Evolutionary conservation across 441 rosid species (phyloP).

Genomic region (Syzygium malaccense): DNA sequence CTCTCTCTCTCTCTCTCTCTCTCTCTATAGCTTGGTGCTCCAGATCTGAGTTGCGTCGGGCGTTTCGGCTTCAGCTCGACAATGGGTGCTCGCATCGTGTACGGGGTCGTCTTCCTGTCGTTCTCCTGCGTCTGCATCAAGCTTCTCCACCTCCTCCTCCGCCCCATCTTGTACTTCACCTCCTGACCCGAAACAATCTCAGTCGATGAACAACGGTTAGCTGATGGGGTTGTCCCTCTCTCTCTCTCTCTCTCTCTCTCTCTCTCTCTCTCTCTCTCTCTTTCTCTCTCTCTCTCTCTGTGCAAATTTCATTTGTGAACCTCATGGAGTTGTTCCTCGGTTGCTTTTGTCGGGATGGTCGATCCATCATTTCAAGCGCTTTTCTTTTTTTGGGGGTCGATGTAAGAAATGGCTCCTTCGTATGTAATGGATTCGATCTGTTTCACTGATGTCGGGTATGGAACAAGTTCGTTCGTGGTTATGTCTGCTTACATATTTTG

Average conservation of each 20-base stretch:
- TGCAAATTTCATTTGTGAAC: background rate
- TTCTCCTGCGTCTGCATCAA: constrained; percentile 49
- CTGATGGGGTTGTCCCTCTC: background rate
- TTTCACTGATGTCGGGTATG: background rate
- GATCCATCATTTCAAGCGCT: background rate
- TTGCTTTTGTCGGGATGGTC: background rate
- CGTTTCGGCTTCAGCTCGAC: background rate
- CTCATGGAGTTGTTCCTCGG: background rate
- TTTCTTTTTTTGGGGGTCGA: background rate
- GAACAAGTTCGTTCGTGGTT: background rate
- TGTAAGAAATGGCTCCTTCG: background rate
- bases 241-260: background rate
- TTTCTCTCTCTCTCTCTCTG: background rate
- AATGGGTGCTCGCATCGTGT: constrained; percentile 9
- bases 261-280: background rate
- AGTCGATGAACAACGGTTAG: background rate
- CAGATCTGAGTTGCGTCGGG: background rate
- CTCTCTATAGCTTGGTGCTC: background rate
- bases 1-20: background rate
- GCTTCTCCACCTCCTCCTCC: constrained; percentile 43
- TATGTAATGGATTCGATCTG: background rate
- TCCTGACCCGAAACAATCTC: constrained; percentile 5
- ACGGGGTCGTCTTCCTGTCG: constrained; percentile 33
- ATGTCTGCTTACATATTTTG: background rate
- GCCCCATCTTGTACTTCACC: constrained; percentile 35